Evolutionary conservation across 495 filamentous ascomycete genomes (phyloP).

Genomic region (Penicillium pulvis): DNA sequence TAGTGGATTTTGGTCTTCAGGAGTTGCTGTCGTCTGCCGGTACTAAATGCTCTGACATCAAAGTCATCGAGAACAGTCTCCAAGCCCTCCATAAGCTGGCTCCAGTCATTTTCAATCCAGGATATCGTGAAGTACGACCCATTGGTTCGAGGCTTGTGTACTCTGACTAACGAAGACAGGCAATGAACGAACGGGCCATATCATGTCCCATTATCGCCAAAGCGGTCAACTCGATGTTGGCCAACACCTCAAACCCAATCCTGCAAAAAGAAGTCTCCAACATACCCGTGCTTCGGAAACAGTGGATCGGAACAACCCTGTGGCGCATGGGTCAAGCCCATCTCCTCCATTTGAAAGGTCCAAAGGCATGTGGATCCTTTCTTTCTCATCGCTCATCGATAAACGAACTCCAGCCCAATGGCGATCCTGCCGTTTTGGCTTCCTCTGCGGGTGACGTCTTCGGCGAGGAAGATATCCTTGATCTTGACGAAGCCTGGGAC

Average conservation of each 20-base stretch:
- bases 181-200: conserved; percentile 40
- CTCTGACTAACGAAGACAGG: conserved; percentile 17
- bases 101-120: conserved; percentile 38
- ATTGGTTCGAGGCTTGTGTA: too few relatives aligned
- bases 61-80: conserved; percentile 10
- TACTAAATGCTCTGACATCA: conserved; percentile 8
- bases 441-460: background rate
- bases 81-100: conserved; percentile 29
- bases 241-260: conserved; percentile 15
- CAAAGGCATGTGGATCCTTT: background rate
- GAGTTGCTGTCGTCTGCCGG: conserved; percentile 23
- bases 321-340: background rate
- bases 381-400: background rate
- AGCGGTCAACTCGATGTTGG: conserved; percentile 35
- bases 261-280: background rate
- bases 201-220: conserved; percentile 40
- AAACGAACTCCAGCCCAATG: background rate
- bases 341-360: background rate
- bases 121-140: conserved; percentile 38
- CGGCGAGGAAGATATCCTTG: background rate
- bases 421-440: background rate
- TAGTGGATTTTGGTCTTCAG: conserved; percentile 34
- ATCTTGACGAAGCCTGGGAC: background rate
- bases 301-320: background rate
- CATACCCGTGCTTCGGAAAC: background rate